Base-by-base conservation (phyloP, 2,329 filamentous ascomycete genomes). In the Aspergillus thermomutatus region DNA sequence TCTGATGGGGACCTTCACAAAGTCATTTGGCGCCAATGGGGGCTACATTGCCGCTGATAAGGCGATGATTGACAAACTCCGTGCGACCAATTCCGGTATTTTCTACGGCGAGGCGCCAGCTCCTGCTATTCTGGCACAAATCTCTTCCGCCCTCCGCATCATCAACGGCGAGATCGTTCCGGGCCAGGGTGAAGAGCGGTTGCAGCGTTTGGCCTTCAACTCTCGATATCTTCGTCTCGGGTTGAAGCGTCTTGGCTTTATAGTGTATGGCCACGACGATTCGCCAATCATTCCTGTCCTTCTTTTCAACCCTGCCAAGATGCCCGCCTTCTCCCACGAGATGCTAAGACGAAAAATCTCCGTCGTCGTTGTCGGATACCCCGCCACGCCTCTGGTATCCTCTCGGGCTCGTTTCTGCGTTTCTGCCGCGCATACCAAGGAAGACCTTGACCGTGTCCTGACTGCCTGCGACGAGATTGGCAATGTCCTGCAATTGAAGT, bases 261-360 rank as follows among this genome's bases (percentile, higher is more conserved):
- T 99, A 71, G 89, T 97, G 54, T 97, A 95, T 72, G 94, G 94
- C 60, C 92, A 97, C 73, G 94, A 99, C 71, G 94, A 99, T 77
- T 97, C 92, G 4, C 94, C 94, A 55, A 97, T 99, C 66, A 92
- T 99, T 66, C 94, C 94, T 53, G 76, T 99, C 64, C 84, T 96
- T 69, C 86, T 99, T 27, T 99, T 97, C 82, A 91, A 97, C 77
- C 94, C 94, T n/a, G 94, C 91, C 68, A 99, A 99, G 80, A 97
- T 99, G 82, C 90, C 93, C 4, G 93, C 94, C 57, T 99, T 99
- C 77, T 97, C 92, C 50, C 94, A 96, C 72, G 94, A 97, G 75
- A 97, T 99, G 94, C 85, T 97, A 59, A 91, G 90, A 78, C 91
- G 94, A 70, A 97, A 97, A 77, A 97, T 99, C 66, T 94, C 93